Conservation (phyloP, 2,329 filamentous ascomycete genomes). For the Aspergillus sp. region DNA sequence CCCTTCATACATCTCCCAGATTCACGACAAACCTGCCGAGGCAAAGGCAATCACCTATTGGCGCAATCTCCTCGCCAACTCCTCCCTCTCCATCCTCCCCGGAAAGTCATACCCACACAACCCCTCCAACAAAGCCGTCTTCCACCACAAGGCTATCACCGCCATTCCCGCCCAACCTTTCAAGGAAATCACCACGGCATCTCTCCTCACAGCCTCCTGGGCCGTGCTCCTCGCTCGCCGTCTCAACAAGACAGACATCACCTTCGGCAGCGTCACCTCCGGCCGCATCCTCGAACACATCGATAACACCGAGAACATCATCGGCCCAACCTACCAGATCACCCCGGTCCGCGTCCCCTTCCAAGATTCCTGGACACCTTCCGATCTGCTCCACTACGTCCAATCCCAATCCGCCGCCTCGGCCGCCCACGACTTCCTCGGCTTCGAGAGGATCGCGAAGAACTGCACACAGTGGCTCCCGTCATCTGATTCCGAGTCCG, state of each 20-base stretch:
- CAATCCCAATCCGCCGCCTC: conserved; percentile 59
- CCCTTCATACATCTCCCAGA: conserved; percentile 44
- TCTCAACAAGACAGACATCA: conserved; percentile 56
- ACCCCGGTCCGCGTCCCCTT: conserved; percentile 64
- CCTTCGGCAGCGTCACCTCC: conserved; percentile 67
- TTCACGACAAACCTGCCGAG: conserved; percentile 35
- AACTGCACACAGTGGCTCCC: conserved; percentile 52
- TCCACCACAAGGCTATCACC: conserved; percentile 9
- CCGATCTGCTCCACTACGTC: conserved; percentile 54
- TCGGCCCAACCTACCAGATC: conserved; percentile 61
- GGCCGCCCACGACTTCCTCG: conserved; percentile 58
- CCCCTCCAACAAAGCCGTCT: conserved; percentile 27
- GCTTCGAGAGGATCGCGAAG: conserved; percentile 54
- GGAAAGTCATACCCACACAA: conserved; percentile 19
- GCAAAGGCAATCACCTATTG: conserved; percentile 55
- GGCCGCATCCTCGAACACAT: conserved; percentile 62
- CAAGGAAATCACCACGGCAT: conserved; percentile 62
- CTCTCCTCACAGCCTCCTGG: conserved; percentile 67
- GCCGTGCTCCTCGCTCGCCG: conserved; percentile 62
- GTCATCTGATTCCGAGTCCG: conserved; percentile 26
- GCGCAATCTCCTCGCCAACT: conserved; percentile 59
- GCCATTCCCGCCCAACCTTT: conserved; percentile 42
- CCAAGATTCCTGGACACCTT: conserved; percentile 50
- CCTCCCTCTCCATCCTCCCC: conserved; percentile 47
- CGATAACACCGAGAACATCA: conserved; percentile 56